Conservation (phyloP, 768 basidiomycete species). For the Chalciporus chontae region DNA sequence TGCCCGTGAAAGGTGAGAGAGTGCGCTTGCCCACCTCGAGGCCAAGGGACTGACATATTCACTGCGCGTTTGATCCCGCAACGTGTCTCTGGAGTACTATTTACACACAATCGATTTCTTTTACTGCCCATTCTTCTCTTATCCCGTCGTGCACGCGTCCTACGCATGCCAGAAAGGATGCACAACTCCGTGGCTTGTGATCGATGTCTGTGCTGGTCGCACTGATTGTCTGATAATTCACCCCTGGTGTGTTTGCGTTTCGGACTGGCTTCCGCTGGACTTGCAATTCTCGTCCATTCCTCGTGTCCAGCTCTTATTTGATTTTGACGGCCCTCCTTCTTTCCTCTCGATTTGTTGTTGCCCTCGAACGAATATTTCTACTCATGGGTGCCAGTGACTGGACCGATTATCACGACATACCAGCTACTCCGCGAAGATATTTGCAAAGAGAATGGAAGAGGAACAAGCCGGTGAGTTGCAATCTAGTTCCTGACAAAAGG, state of each 20-base stretch:
- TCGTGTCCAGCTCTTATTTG: conserved; percentile 31
- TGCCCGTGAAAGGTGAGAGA: too few species aligned
- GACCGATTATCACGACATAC: conserved; percentile 15
- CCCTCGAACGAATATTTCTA: background rate
- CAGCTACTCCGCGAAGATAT: conserved; percentile 30
- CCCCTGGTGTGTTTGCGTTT: conserved; percentile 23
- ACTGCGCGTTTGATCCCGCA: conserved; percentile 13
- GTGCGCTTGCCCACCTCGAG: too few species aligned
- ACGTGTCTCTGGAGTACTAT: conserved; percentile 17
- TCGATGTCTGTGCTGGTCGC: conserved; percentile 19
- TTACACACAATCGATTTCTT: conserved; percentile 9
- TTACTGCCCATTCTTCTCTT: conserved; percentile 5
- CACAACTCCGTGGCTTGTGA: conserved; percentile 19
- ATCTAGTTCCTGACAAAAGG: background rate
- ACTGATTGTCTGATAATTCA: conserved; percentile 8
- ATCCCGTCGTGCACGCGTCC: conserved; percentile 21
- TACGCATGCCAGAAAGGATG: conserved; percentile 22
- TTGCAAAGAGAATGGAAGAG: conserved; percentile 41
- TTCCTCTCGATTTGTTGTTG: conserved; percentile 2
- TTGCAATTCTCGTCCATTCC: conserved; percentile 24
- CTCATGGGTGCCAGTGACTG: conserved; percentile 14
- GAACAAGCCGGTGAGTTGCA: conserved; percentile 36
- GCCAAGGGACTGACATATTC: too few species aligned
- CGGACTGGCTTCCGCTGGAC: conserved; percentile 24
- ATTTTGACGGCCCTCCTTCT: conserved; percentile 6